These are phyloP conservation scores for Blepharisma japonicum DNA, from an alignment of 73 alveolate genomes.

Conservation along the genomic window DNA sequence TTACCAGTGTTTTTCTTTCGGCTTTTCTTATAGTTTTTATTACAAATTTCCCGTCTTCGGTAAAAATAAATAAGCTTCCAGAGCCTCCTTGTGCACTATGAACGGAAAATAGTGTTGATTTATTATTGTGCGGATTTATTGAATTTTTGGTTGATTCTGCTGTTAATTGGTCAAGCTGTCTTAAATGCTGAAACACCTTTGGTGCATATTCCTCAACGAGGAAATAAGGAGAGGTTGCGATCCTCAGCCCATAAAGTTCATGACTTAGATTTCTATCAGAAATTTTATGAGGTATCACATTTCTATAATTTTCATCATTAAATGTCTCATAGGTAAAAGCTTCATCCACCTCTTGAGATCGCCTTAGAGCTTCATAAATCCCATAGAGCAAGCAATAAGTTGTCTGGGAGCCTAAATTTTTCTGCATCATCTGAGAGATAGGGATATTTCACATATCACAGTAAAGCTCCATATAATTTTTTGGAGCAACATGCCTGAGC, in stretches of 20 bases:
- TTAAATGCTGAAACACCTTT: constrained; percentile 49
- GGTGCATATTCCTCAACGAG: constrained; percentile 53
- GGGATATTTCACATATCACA: constrained; percentile 18
- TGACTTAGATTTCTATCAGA: too few species aligned
- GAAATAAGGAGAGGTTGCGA: not conserved
- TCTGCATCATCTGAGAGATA: not conserved
- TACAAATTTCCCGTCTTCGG: constrained; percentile 97
- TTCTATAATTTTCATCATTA: too few species aligned
- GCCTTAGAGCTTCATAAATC: not conserved
- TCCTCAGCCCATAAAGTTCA: too few species aligned
- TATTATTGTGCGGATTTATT: constrained; percentile 52
- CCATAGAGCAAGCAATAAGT: not conserved
- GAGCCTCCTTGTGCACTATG: constrained; percentile 77
- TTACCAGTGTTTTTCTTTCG: constrained; percentile 78
- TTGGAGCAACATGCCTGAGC: not conserved
- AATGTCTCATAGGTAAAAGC: too few species aligned
- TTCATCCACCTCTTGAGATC: not conserved
- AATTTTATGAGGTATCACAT: too few species aligned
- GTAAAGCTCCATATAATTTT: too few species aligned
- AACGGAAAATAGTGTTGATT: not conserved
- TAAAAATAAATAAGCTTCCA: constrained; percentile 96
- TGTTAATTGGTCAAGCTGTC: constrained; percentile 47
- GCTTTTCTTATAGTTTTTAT: constrained; percentile 83
- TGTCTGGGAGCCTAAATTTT: not conserved
- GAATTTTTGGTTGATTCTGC: constrained; percentile 48